These are phyloP conservation scores for Rhynchospora breviuscula DNA, from an alignment of 176 grass and related monocot species.

Conservation along the genomic window DNA sequence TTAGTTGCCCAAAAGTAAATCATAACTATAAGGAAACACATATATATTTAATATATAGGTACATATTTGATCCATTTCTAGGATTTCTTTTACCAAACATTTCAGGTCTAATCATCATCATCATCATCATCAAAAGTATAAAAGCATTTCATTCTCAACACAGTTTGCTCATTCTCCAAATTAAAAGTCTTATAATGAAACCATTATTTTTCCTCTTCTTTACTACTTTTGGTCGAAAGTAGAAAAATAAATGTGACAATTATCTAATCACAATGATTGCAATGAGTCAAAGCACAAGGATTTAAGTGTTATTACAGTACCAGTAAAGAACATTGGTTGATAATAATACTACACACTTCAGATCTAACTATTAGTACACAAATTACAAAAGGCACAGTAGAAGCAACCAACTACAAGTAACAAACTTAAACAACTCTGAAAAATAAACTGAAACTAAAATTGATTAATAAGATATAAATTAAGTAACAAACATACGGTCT, in stretches of 20 bases:
- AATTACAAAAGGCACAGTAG: not conserved
- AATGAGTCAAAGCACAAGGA: not conserved
- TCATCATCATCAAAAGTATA: too few relatives aligned
- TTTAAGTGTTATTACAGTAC: not conserved
- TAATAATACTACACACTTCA: not conserved
- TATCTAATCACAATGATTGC: not conserved
- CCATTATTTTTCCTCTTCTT: conserved; percentile 5
- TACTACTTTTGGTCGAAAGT: not conserved
- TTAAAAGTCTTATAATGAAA: not conserved
- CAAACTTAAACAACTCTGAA: conserved; percentile 2
- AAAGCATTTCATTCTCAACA: too few relatives aligned
- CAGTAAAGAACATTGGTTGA: not conserved
- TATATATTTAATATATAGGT: too few relatives aligned
- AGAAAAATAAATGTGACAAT: not conserved
- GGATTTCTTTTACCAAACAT: too few relatives aligned
- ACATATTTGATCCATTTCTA: too few relatives aligned
- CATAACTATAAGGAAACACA: not conserved
- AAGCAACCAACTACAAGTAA: not conserved
- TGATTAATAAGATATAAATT: not conserved
- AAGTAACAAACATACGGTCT: conserved; percentile 48
- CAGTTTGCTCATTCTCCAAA: not conserved
- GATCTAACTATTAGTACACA: not conserved
- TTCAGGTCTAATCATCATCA: too few relatives aligned
- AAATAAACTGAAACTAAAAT: conserved; percentile 4
- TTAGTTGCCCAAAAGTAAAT: not conserved